These are phyloP conservation scores for Talaromyces verruculosus DNA, from an alignment of 2,329 filamentous ascomycete genomes.

Conservation along the genomic window DNA sequence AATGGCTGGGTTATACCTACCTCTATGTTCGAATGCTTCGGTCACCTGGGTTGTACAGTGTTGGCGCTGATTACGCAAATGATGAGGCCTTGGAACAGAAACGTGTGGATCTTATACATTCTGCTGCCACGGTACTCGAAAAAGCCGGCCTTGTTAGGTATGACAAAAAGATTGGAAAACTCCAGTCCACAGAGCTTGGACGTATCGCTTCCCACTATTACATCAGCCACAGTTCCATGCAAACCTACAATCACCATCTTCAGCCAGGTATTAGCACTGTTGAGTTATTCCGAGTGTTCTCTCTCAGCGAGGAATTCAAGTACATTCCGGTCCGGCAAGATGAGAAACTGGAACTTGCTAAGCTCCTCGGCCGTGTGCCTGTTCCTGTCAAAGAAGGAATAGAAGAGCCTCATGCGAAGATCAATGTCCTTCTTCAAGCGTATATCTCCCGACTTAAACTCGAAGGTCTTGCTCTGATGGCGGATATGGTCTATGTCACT, in stretches of 20 bases:
- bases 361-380: conserved; percentile 83
- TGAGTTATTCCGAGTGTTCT: conserved; percentile 94
- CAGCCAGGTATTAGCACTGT: conserved; percentile 91
- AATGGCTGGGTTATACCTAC: conserved; percentile 98
- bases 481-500: conserved; percentile 97
- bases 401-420: conserved; percentile 95
- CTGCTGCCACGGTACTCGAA: conserved; percentile 81
- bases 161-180: conserved; percentile 83
- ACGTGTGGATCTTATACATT: conserved; percentile 94
- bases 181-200: conserved; percentile 90
- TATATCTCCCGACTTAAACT: conserved; percentile 94
- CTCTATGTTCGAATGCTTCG: conserved; percentile 97
- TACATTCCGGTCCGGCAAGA: conserved; percentile 97
- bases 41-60: conserved; percentile 90
- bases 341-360: conserved; percentile 93
- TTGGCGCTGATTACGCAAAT: conserved; percentile 91
- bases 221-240: conserved; percentile 93
- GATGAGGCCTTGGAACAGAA: conserved; percentile 92
- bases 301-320: conserved; percentile 96
- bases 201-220: conserved; percentile 98
- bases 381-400: conserved; percentile 97
- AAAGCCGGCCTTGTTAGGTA: conserved; percentile 91
- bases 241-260: conserved; percentile 93
- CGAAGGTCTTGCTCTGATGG: conserved; percentile 93
- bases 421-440: conserved; percentile 94